Base-by-base conservation (phyloP, 805 yeast genomes). In the Ogataea paraovalis region DNA sequence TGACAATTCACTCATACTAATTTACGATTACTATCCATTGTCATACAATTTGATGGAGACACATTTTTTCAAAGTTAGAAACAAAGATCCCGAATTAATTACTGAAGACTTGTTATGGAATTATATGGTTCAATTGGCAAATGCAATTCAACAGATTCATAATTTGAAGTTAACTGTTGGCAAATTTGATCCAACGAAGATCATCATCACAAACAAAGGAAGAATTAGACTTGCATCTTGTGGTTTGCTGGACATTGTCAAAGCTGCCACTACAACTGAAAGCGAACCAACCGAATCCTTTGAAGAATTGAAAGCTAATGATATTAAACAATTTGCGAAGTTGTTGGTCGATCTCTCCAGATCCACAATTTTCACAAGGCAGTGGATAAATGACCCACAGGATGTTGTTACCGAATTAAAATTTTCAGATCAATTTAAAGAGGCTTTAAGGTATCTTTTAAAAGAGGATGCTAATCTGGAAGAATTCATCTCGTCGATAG, bases 11-110 rank as follows among this genome's bases (percentile, higher is more conserved):
- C 72, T 94, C 47, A 76, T 89, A 38, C 70, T 90, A 39, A 84
- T 87, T 4, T 88, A 89, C 66, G 97, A 92, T 60, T 94, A 81
- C 64, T 87, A 77, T 64, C 97, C 99, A 21, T 72, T 80, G 50
- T 76, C 96, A 1, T 70, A 71, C 46, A 86, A 96, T 1, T 68
- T 92, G 42, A 70, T 73, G 47, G 96, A 89, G 51, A 73, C 75
- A 18, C 94, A 88, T 68, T 73, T 81, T 54, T 42, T 68, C 76
- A 39, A 71, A 58, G 46, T 59, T 61, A 58, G 70, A 64, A 52
- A 64, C 62, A 61, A 58, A 23, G 65, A 66, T 36, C 71, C 74
- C 4, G 78, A 73, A 51, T 73, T 76, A 21, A 71, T 87, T 2
- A 80, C 84, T 0, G 90, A 84, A 60, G 78, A 79, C 8, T 60